Base-by-base conservation (phyloP, 768 basidiomycete species). In the Rossbeevera mucosa region DNA sequence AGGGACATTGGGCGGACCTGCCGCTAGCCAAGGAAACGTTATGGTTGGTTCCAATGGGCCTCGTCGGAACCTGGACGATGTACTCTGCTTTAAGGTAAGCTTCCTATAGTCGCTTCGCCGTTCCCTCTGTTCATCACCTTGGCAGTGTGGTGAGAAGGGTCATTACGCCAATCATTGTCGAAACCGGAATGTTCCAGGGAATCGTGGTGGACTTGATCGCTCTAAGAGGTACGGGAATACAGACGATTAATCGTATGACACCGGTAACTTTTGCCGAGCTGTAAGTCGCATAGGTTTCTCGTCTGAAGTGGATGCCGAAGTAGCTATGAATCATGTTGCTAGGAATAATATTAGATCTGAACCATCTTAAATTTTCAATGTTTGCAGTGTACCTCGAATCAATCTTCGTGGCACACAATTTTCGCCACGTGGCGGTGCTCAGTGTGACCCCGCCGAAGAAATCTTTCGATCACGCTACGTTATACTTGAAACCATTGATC, bases 111-210 rank as follows among this genome's bases (percentile, higher is more conserved):
- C 6, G 7, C 41, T 48, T 47, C 6, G 8, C 43, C 50, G 33
- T 22, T 29, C 41, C 36, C n/a, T 18, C 36, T 58, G 24, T 46
- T 54, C 29, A 48, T 43, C 41, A 48, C 45, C 51, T 59, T 51
- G 49, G 7, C 56, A 92, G 86, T 96, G 94, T 63, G 91, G 91
- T 31, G 85, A 91, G 68, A 86, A 88, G 59, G 95, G 95, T 1
- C 95, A 98, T 65, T 95, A 95, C 64, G 94, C 94, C 18, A 95
- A 96, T 66, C 85, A 90, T 61, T 96, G 94, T 70, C 81, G 86
- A 38, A 94, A 94, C 67, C 75, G 88, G 51, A 94, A 93, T 66
- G 86, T 92, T 21, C 93, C 93, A 24, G 93, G 93, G 12, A 92
- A 91, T 66, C 79, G 93, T 45, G 93, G 93, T 51, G 93, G 93